Base-by-base conservation (phyloP, 2,329 filamentous ascomycete species). In the Fusarium compactum region DNA sequence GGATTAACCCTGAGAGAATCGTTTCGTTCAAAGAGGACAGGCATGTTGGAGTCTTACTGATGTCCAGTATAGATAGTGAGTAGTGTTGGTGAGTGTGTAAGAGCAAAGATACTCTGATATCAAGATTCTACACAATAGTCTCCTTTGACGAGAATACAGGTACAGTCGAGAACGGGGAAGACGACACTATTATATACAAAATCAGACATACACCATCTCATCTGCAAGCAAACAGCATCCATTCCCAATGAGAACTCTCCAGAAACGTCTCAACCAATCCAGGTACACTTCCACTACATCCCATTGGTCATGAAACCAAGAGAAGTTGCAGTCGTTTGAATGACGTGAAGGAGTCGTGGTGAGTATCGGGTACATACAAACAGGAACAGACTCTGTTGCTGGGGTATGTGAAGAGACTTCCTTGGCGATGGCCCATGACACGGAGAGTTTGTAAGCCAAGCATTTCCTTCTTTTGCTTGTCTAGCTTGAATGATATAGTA, bases 1-100 rank as follows among this genome's bases (percentile, higher is more conserved):
- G 84, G 84, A 78, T 88, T 86, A 76, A 82, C 74, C 34, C 78
- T 65, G 40, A 88, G 78, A 24, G 84, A 85, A 46, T 84, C 79
- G 76, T 87, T 87, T 45, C 80, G 76, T 34, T 67, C 18, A n/a
- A 73, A 55, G 25, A 82, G 65, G 53, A 72, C 56, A 30, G 71
- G 66, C 81, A 83, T 83, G 47, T 60, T 72, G 62, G 57, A 16
- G 15, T 51, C 15, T 30, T 44, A 20, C 24, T 25, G n/a, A 48
- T 22, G 40, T n/a, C 7, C 12, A 30, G 34, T 22, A 16, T 29
- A 40, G 40, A 52, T 54, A 24, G 47, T 62, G 20, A 29, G 16
- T 22, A 43, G 16, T 40, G 25, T 48, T 47, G 51, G 40, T 32
- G 14, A 24, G 30, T 38, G 5, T 51, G 25, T 29, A 34, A 10